phyloP scores from a whole-genome alignment of 768 basidiomycete species.

The Phaffia tasmanica region DNA sequence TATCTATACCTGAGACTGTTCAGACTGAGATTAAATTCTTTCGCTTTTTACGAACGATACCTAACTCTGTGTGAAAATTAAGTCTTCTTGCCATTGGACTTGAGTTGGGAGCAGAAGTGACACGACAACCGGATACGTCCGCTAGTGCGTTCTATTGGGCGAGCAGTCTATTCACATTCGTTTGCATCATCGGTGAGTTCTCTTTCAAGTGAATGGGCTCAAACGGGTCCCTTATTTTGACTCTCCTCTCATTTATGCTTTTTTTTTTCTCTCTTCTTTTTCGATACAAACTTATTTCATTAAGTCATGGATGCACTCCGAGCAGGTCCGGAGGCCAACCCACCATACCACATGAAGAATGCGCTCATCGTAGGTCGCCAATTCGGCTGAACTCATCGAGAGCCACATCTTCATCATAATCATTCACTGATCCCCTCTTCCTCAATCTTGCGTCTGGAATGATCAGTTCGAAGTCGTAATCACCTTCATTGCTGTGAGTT shows the following conservation, averaged over 20 bases:
- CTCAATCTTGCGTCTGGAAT: no score
- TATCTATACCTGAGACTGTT: no score
- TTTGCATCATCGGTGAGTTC: constrained; percentile 52
- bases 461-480: no score
- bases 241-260: background rate
- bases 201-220: background rate
- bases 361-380: constrained; percentile 43
- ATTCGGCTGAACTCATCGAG: no score
- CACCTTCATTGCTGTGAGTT: no score
- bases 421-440: no score
- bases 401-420: no score
- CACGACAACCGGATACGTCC: constrained; percentile 65
- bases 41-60: no score
- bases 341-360: constrained; percentile 62
- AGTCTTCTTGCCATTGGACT: constrained; percentile 64
- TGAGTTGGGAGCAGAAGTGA: constrained; percentile 68
- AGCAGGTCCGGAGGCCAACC: constrained; percentile 49
- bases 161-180: constrained; percentile 58
- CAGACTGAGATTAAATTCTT: no score
- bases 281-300: background rate
- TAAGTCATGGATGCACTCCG: constrained; percentile 59
- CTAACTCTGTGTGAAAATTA: no score
- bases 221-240: background rate
- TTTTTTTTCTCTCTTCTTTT: background rate
- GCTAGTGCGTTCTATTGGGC: constrained; percentile 64